Evolutionary conservation across 768 basidiomycete genomes (phyloP).

Genomic region (Boletales sp.): DNA sequence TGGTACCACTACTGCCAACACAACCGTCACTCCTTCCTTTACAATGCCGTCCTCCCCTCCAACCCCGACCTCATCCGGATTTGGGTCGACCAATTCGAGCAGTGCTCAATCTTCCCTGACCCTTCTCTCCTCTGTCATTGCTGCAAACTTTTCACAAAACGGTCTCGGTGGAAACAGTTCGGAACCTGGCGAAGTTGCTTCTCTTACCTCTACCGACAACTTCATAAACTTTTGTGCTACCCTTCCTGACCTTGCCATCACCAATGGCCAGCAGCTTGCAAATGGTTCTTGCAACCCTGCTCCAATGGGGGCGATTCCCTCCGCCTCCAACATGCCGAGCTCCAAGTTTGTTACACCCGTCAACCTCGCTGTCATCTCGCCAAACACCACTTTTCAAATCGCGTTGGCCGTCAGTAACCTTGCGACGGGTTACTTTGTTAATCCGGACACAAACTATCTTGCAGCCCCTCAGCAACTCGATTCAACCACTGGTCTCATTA

Average conservation of each 20-base stretch:
- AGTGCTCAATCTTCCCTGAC: constrained; percentile 29
- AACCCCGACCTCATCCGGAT: constrained; percentile 5
- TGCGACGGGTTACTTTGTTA: constrained; percentile 56
- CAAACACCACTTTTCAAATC: constrained; percentile 52
- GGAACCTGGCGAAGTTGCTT: constrained; percentile 47
- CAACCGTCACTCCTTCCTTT: constrained; percentile 13
- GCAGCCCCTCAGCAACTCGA: constrained; percentile 53
- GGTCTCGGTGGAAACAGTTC: constrained; percentile 36
- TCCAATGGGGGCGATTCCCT: constrained; percentile 57
- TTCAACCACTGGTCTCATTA: constrained; percentile 42
- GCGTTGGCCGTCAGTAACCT: constrained; percentile 43
- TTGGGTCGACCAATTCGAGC: constrained; percentile 17
- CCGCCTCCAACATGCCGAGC: constrained; percentile 48
- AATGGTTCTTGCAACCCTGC: constrained; percentile 58
- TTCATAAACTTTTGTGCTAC: constrained; percentile 68
- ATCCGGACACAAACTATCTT: constrained; percentile 50
- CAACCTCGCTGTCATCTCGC: constrained; percentile 41
- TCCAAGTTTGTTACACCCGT: constrained; percentile 48
- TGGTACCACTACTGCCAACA: constrained; percentile 18
- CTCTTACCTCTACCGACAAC: constrained; percentile 65
- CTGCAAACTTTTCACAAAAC: constrained; percentile 49
- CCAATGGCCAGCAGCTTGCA: constrained; percentile 54
- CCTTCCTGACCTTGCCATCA: constrained; percentile 46
- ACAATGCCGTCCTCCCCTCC: not conserved
- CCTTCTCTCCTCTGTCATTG: constrained; percentile 49